Evolutionary conservation across 495 filamentous ascomycete species (phyloP).

Genomic region (Rostrohypoxylon terebratum): DNA sequence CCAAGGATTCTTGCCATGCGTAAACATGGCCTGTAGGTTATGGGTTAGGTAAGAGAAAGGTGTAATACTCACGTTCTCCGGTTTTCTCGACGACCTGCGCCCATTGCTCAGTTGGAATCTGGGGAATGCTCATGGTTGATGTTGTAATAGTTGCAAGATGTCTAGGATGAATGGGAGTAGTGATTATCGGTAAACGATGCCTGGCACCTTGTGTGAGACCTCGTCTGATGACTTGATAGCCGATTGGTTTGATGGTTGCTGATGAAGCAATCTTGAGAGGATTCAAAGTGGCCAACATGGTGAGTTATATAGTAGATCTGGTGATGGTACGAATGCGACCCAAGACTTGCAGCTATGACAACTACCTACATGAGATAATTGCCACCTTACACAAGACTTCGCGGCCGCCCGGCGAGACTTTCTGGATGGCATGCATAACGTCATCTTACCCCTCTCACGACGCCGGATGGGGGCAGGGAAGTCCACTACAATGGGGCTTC

Average conservation of each 20-base stretch:
- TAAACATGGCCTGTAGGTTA: neutral
- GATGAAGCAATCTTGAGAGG: constrained; percentile 20
- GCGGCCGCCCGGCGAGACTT: constrained; percentile 31
- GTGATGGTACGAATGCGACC: neutral
- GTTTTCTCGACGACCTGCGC: constrained; percentile 85
- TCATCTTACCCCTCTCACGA: constrained; percentile 48
- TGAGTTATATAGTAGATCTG: constrained; percentile 22
- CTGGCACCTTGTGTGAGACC: neutral
- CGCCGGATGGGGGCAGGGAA: constrained; percentile 8
- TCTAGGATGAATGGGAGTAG: constrained; percentile 7
- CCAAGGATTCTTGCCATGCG: neutral
- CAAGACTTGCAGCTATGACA: neutral
- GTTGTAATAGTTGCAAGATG: neutral
- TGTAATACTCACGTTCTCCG: constrained; percentile 68
- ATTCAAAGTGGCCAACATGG: constrained; percentile 10
- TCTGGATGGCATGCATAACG: constrained; percentile 35
- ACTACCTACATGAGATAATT: constrained; percentile 1
- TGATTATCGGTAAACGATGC: neutral
- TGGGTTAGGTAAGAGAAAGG: constrained; percentile 1
- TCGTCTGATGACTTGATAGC: constrained; percentile 16
- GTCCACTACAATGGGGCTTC: constrained; percentile 15
- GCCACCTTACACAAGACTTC: constrained; percentile 10
- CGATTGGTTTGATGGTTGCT: constrained; percentile 28
- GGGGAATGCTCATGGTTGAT: constrained; percentile 46
- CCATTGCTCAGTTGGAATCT: constrained; percentile 82